phyloP scores from a whole-genome alignment of 257 asterid genomes.

The Solanum ossicruentum region DNA sequence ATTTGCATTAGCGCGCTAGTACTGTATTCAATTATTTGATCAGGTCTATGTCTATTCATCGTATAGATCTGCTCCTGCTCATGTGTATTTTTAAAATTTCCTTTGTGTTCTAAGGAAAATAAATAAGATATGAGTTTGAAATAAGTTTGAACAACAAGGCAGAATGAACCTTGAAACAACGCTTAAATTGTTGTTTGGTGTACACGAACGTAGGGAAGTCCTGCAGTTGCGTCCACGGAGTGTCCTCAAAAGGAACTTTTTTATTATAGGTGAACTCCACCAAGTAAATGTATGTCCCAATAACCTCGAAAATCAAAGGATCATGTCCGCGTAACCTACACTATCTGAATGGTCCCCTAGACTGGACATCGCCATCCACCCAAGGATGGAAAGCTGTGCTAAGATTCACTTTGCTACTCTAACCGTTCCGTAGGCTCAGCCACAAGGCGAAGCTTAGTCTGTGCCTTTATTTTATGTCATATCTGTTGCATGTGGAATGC shows the following conservation, averaged over 20 bases:
- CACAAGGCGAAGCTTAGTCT: neutral
- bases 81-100: neutral
- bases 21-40: neutral
- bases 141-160: neutral
- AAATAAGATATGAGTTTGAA: neutral
- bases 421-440: neutral
- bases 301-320: no score
- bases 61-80: neutral
- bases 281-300: no score
- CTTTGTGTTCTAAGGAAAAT: neutral
- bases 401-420: neutral
- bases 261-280: no score
- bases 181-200: neutral
- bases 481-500: neutral
- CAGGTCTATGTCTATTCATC: neutral
- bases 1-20: neutral
- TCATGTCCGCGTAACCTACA: no score
- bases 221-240: no score
- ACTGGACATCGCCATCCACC: fast-evolving
- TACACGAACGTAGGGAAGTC: neutral
- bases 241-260: no score
- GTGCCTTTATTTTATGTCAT: neutral
- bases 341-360: neutral
- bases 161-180: neutral
- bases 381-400: neutral